These are phyloP conservation scores for Jaltomata sinuosa DNA, from an alignment of 257 asterid species.

Conservation along the genomic window DNA sequence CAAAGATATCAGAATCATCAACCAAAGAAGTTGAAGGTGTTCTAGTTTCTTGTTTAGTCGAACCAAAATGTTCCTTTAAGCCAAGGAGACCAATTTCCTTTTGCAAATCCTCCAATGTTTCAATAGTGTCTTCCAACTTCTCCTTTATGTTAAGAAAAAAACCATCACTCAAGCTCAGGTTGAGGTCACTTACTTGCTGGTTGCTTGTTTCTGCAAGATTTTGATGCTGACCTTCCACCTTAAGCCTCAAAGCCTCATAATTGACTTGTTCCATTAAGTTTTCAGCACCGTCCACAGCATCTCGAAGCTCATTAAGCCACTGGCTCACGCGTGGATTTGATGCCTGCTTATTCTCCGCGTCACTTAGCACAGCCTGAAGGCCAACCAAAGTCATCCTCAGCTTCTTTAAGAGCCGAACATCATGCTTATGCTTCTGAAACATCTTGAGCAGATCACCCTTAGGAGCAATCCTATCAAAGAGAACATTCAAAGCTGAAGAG, in stretches of 20 bases:
- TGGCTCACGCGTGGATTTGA: background rate
- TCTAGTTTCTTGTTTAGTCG: background rate
- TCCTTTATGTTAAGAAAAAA: too few relatives aligned
- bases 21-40: constrained; percentile 6
- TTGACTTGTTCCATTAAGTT: background rate
- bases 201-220: background rate
- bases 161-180: too few relatives aligned
- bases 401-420: background rate
- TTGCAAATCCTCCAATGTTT: background rate
- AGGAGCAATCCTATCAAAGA: constrained; percentile 1
- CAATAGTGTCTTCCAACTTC: too few relatives aligned
- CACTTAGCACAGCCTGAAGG: constrained; percentile 7
- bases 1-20: background rate
- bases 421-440: background rate
- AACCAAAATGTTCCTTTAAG: too few relatives aligned
- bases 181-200: too few relatives aligned
- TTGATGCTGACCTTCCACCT: background rate
- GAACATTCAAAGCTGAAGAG: background rate
- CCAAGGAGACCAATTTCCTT: background rate
- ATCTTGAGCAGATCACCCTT: background rate
- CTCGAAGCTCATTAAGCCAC: constrained; percentile 3
- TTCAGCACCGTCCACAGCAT: background rate
- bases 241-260: background rate
- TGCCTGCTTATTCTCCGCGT: constrained; percentile 10
- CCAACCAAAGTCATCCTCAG: background rate